Percentiles rank a stretch among this genome's conserved stretches.
phyloP scores from a whole-genome alignment of 148 eudicot genomes.

The Rhododendron vialii region DNA sequence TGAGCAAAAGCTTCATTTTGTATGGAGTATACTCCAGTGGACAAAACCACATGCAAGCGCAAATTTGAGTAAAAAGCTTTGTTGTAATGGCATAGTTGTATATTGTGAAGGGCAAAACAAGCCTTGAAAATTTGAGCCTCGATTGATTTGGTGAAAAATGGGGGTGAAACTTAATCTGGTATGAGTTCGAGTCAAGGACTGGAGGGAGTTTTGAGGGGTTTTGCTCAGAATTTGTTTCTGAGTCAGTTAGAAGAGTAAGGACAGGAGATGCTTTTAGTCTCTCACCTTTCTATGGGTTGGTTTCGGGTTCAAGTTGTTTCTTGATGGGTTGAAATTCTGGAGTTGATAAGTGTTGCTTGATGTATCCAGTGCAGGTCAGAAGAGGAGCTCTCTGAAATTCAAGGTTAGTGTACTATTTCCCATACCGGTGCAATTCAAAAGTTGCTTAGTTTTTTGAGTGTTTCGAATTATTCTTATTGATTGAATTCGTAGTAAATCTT shows the following conservation, averaged over 20 bases:
- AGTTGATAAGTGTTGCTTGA: conserved; percentile 32
- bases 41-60: neutral
- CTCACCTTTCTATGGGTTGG: neutral
- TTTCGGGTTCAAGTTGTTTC: neutral
- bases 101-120: neutral
- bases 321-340: conserved; percentile 8
- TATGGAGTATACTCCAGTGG: neutral
- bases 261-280: neutral
- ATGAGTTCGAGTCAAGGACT: neutral
- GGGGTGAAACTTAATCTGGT: neutral
- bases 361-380: conserved; percentile 91
- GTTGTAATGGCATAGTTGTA: neutral
- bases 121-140: neutral
- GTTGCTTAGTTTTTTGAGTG: neutral
- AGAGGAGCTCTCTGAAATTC: conserved; percentile 88
- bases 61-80: neutral
- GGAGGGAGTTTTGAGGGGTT: neutral
- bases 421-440: neutral
- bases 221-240: neutral
- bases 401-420: neutral
- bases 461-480: neutral
- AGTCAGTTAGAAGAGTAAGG: neutral
- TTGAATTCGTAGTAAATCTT: neutral
- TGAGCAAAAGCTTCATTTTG: neutral
- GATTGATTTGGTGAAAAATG: neutral